Evolutionary conservation across 306 rosid species (phyloP), one percentile per base, ranked within the genome.

Genomic region (Sophora flavescens): DNA sequence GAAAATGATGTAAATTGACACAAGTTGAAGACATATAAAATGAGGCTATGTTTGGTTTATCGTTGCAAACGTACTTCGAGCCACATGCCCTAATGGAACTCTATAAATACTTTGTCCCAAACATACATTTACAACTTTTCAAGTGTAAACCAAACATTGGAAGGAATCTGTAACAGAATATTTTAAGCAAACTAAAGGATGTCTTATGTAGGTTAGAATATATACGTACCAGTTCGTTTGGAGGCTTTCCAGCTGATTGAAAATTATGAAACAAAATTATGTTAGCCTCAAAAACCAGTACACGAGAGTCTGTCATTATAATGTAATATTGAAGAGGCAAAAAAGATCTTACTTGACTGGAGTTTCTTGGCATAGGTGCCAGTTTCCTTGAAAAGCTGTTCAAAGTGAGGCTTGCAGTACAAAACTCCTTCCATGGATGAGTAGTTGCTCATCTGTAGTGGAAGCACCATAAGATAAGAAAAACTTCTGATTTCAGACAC

Each of bases 401-500:
- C 97, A 70, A 71, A 85, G 64, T 91, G 97, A 70, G 88, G 74
- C 89, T 85, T 91, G 91, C 95, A 91, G 58, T 85, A 89, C 48
- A 91, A 68, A 47, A 78, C 75, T 80, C 94, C 93, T 14, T 91
- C 94, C 78, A 72, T 44, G 0, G 97, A 81, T 42, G 87, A 75
- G 77, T 85, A 91, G 56, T 41, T 89, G 76, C 96, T 84, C 48
- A 88, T 91, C 93, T 90, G 74, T 26, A 70, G 70, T 26, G 39
- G 0, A 70, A 68, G 22, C 1, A 33, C 68, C 17, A 60, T 32
- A 14, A 54, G 0, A 18, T 51, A 7, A 1, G 36, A 69, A 53
- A 63, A 26, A 41, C 60, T 33, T 5, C 53, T 33, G 42, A 52
- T 8, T 52, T 39, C 41, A 32, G 22, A 13, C 22, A 5, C 30